Evolutionary conservation across 2,329 filamentous ascomycete species (phyloP), one percentile per base, ranked within the genome.

Genomic region (Colletotrichum euphorbiae): DNA sequence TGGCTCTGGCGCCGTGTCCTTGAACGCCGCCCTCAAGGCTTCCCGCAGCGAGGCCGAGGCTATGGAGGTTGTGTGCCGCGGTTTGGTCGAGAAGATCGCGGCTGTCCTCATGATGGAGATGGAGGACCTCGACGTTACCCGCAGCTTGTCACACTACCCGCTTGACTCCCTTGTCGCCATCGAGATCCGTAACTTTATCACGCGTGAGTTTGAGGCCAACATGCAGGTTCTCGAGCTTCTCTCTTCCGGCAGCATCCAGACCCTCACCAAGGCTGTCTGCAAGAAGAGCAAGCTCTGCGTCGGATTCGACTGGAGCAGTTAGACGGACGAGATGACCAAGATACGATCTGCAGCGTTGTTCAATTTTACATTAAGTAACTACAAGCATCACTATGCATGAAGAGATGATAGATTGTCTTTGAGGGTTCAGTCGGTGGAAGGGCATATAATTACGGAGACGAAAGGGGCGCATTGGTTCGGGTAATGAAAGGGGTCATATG

Each of bases 141-240:
- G 74, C 46, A 75, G 13, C 28, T 73, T 79, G 70, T 81, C 74
- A 61, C 79, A 77, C 73, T 82, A 81, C 73, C 78, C 78, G 13
- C 77, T 85, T 8, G 83, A 85, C 74, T 84, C 82, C 3, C 78
- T 85, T 4, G 80, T 84, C 15, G 82, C 83, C 0, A 83, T 84
- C 54, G 83, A 84, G 75, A 77, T 85, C 60, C 81, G 83, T 19
- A 85, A 84, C 74, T 85, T 82, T 77, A 82, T 85, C 59, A 82
- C 81, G 13, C 80, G 82, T 64, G 82, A 84, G 74, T 80, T 85
- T 70, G 79, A 85, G 73, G 80, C 81, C 1, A 85, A 83, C 62
- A 72, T 87, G 72, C 84, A 88, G 75, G 85, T 88, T 0, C 74
- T 88, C 67, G 85, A 89, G 73, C 74, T 88, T 67, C 75, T 88